Evolutionary conservation across 192 early-diverging fungal genomes (phyloP).

Genomic region (Coemansia sp.): DNA sequence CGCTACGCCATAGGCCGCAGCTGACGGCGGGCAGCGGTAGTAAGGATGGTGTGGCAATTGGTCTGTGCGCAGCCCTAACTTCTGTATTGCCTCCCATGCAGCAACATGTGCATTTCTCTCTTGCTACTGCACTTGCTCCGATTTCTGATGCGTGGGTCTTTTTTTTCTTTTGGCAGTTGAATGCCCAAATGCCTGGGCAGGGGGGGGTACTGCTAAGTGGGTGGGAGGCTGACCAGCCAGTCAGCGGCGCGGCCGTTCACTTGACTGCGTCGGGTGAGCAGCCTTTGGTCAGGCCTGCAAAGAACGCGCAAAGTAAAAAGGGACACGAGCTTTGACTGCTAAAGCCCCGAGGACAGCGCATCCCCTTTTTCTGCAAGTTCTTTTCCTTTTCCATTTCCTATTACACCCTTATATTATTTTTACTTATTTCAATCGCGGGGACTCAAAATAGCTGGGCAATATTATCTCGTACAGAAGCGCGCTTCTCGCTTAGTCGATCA

Average conservation of each 20-base stretch:
- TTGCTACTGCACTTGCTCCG: background rate
- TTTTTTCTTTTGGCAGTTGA: background rate
- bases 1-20: background rate
- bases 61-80: background rate
- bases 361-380: background rate
- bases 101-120: background rate
- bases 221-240: background rate
- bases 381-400: background rate
- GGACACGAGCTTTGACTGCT: constrained; percentile 3
- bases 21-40: background rate
- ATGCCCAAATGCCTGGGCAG: background rate
- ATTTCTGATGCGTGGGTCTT: background rate
- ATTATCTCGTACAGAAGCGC: background rate
- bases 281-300: constrained; percentile 1
- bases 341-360: background rate
- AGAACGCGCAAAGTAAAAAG: background rate
- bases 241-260: background rate
- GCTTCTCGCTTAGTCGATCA: background rate
- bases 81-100: background rate
- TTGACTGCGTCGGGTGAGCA: constrained; percentile 1
- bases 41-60: background rate
- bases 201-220: background rate
- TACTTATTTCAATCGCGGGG: background rate
- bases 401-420: background rate
- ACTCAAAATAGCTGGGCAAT: background rate